Conservation (phyloP, 2,329 filamentous ascomycete species). For the Claviceps maximensis region DNA sequence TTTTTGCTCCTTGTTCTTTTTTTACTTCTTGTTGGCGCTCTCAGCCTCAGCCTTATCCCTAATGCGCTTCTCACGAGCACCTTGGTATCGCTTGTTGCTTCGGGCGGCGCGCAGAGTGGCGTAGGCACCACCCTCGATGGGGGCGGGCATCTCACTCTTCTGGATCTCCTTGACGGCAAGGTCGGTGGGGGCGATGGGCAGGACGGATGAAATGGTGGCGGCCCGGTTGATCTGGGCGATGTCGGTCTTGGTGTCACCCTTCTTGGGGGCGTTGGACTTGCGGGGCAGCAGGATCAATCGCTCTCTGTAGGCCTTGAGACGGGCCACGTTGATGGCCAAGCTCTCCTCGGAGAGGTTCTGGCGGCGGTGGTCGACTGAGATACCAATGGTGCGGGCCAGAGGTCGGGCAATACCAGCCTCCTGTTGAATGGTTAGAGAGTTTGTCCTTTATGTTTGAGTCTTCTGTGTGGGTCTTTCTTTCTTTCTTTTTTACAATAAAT, state of each 20-base stretch:
- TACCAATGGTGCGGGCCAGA: slow-evolving; percentile 90
- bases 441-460: neutral
- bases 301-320: slow-evolving; percentile 94
- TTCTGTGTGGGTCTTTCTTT: neutral
- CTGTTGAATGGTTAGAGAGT: slow-evolving; percentile 34
- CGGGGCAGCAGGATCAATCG: slow-evolving; percentile 96
- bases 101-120: slow-evolving; percentile 71
- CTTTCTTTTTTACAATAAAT: no score
- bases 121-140: slow-evolving; percentile 74
- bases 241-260: slow-evolving; percentile 82
- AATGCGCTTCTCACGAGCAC: slow-evolving; percentile 84
- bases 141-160: slow-evolving; percentile 67
- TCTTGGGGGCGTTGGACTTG: slow-evolving; percentile 87
- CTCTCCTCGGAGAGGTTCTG: slow-evolving; percentile 95
- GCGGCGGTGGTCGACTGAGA: slow-evolving; percentile 90
- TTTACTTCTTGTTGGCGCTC: slow-evolving; percentile 71
- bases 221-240: slow-evolving; percentile 49
- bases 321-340: slow-evolving; percentile 86
- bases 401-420: slow-evolving; percentile 92
- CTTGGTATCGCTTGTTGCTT: slow-evolving; percentile 67
- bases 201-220: slow-evolving; percentile 31
- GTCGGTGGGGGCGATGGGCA: slow-evolving; percentile 61
- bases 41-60: slow-evolving; percentile 79
- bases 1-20: slow-evolving; percentile 15
- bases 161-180: slow-evolving; percentile 60